phyloP scores from a whole-genome alignment of 1,284 basidiomycete genomes.

The Papiliotrema laurentii region DNA sequence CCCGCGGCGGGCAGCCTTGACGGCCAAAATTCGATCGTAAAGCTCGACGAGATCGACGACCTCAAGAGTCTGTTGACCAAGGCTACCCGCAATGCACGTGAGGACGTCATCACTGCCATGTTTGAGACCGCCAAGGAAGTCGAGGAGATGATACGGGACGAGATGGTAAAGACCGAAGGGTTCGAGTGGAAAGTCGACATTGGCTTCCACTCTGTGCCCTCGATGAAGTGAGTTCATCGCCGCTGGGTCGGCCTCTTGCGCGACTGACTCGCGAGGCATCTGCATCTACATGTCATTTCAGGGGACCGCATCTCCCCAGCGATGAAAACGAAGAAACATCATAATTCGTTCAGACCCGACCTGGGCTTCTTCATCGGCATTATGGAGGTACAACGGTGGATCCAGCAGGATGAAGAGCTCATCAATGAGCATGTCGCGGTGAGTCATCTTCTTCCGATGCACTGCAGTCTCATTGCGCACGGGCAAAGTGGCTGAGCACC shows the following conservation, averaged over 20 bases:
- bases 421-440: slow-evolving; percentile 18
- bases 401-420: slow-evolving; percentile 54
- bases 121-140: slow-evolving; percentile 54
- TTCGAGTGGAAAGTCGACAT: slow-evolving; percentile 73
- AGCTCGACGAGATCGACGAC: slow-evolving; percentile 52
- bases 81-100: slow-evolving; percentile 37
- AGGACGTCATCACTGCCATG: slow-evolving; percentile 58
- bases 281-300: slow-evolving; percentile 84
- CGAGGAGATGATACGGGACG: slow-evolving; percentile 44
- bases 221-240: slow-evolving; percentile 50
- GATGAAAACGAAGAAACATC: slow-evolving; percentile 89
- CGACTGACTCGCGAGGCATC: slow-evolving; percentile 55
- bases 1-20: slow-evolving; percentile 22
- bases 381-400: slow-evolving; percentile 68
- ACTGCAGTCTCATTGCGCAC: neutral
- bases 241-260: slow-evolving; percentile 34
- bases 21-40: slow-evolving; percentile 11
- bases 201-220: slow-evolving; percentile 80
- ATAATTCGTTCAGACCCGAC: slow-evolving; percentile 86
- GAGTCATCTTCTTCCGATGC: slow-evolving; percentile 21
- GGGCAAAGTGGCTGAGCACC: too few species aligned
- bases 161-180: slow-evolving; percentile 74
- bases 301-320: slow-evolving; percentile 67
- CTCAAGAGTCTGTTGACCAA: slow-evolving; percentile 58
- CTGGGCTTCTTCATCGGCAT: slow-evolving; percentile 81